Conservation (phyloP, 2,329 filamentous ascomycete species). For the Madurella mycetomatis region DNA sequence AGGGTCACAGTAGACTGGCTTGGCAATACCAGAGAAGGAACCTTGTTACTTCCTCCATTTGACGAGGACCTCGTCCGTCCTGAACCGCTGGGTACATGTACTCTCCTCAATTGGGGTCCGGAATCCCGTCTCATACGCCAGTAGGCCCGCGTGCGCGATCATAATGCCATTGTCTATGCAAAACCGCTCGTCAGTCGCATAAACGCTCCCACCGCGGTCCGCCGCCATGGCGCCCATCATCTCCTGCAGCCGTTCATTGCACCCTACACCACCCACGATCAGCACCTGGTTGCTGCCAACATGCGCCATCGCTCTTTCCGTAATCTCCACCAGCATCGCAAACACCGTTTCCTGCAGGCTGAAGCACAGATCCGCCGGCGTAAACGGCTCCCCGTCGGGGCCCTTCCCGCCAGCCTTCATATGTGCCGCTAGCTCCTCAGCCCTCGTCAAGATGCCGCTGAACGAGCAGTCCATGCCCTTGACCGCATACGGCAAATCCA, state of each 20-base stretch:
- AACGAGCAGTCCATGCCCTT: slow-evolving; percentile 99
- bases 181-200: slow-evolving; percentile 92
- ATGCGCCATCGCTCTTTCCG: slow-evolving; percentile 96
- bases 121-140: slow-evolving; percentile 80
- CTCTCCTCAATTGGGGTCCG: slow-evolving; percentile 72
- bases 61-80: slow-evolving; percentile 76
- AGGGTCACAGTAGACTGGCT: slow-evolving; percentile 8
- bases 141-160: slow-evolving; percentile 92
- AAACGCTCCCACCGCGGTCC: slow-evolving; percentile 84
- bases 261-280: slow-evolving; percentile 93
- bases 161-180: slow-evolving; percentile 99
- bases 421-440: slow-evolving; percentile 73
- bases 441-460: slow-evolving; percentile 79
- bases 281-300: slow-evolving; percentile 87
- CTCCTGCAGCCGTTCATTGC: slow-evolving; percentile 87
- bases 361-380: slow-evolving; percentile 84
- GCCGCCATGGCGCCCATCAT: slow-evolving; percentile 98
- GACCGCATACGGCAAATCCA: slow-evolving; percentile 91
- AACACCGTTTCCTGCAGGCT: slow-evolving; percentile 92
- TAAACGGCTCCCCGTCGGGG: slow-evolving; percentile 56
- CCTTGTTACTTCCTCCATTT: slow-evolving; percentile 62
- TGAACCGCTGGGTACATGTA: slow-evolving; percentile 78
- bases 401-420: slow-evolving; percentile 46
- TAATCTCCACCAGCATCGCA: slow-evolving; percentile 98
- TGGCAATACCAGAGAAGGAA: slow-evolving; percentile 4